Evolutionary conservation across 2,329 filamentous ascomycete genomes (phyloP), one percentile per base, ranked within the genome.

Genomic region (Monosporascus sp.): DNA sequence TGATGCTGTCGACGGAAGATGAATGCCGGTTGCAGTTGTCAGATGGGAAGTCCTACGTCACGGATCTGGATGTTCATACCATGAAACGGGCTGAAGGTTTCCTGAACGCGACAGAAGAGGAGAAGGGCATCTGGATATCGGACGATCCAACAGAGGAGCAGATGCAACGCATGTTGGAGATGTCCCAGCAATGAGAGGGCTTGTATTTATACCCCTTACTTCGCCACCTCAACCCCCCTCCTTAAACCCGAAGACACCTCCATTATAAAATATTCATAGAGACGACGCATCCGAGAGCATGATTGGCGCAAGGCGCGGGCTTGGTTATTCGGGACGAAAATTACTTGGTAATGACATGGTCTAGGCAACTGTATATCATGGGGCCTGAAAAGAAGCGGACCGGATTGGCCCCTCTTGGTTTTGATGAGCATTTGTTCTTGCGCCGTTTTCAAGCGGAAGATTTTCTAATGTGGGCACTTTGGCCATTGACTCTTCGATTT

Each of bases 1-100:
- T 97, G 91, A 96, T 97, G 91, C 85, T 99, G 49, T 91, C 92
- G 62, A 91, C 89, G 17, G 91, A 96, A 64, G 92, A 94, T 66
- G 94, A 99, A 73, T 91, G 97, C 38, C 90, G 93, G 66, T 80
- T 96, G 70, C 85, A 85, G 71, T 80, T 97, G 19, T 82, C 82
- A 24, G 87, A 90, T 66, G 83, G 83, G 66, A 85, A 88, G 65
- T 80, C 83, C 1, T 97, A 96, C 68, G 86, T 97, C 40, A 97
- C 93, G 7, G 94, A 97, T 67, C 79, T 99, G 45, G 94, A 97
- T 66, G 84, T 97, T 49, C 87, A 94, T 75, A 97, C 92, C 2
- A 71, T 97, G 68, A 87, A 88, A 70, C 84, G 93, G 34, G 91
- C 92, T n/a, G 84, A 95, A 61, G 93, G 88, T 27, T 86, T 97